Conservation (phyloP, 2,329 filamentous ascomycete species). For the Beauveria sp. region DNA sequence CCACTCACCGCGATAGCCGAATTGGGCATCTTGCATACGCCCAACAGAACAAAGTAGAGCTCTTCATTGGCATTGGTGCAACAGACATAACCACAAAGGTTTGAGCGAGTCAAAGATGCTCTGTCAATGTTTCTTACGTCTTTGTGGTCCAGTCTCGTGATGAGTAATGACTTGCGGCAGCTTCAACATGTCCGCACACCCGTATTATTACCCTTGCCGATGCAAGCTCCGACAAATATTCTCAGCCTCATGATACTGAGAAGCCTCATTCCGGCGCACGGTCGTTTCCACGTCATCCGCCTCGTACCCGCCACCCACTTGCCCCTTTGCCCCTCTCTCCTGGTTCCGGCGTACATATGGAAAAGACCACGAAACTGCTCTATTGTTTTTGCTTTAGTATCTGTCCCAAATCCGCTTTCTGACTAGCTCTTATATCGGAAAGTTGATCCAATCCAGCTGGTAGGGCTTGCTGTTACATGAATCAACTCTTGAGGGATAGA, state of each 20-base stretch:
- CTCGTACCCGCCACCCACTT: neutral
- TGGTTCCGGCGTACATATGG: neutral
- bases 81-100: neutral
- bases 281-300: neutral
- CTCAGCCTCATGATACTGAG: neutral
- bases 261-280: slow-evolving; percentile 6
- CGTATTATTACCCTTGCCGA: neutral
- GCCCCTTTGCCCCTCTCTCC: neutral
- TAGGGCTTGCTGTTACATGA: neutral
- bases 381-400: neutral
- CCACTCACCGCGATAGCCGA: neutral
- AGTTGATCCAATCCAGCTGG: neutral
- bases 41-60: too few species aligned
- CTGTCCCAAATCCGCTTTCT: neutral
- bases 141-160: too few species aligned
- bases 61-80: neutral
- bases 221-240: neutral
- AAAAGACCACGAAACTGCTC: neutral
- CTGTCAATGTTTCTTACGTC: neutral
- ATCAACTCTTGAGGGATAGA: neutral
- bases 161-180: neutral
- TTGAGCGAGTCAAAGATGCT: neutral
- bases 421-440: neutral
- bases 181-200: neutral
- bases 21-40: neutral